These are phyloP conservation scores for Lentinula boryana DNA, from an alignment of 768 basidiomycete species.

Conservation along the genomic window DNA sequence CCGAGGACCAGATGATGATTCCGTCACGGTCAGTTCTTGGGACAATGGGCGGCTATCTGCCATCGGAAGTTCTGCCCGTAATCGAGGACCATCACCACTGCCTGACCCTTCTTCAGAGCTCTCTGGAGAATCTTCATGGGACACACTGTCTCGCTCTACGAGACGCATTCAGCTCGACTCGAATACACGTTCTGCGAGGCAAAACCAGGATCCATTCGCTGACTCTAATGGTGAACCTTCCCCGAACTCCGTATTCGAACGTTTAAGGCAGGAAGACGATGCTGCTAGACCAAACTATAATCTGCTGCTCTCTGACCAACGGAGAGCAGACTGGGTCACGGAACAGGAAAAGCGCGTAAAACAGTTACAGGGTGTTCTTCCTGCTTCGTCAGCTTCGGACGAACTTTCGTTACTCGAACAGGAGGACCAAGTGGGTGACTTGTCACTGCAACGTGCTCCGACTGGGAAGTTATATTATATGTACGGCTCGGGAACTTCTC, in stretches of 20 bases:
- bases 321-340: conserved; percentile 75
- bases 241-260: conserved; percentile 47
- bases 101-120: conserved; percentile 7
- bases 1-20: conserved; percentile 60
- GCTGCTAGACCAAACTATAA: conserved; percentile 36
- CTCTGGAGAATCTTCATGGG: conserved; percentile 14
- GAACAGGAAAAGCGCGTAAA: conserved; percentile 73
- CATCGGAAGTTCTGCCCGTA: background rate
- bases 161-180: background rate
- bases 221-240: conserved; percentile 21
- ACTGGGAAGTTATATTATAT: conserved; percentile 75
- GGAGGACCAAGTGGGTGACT: conserved; percentile 42
- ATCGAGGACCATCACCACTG: background rate
- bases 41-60: conserved; percentile 29
- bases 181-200: conserved; percentile 9
- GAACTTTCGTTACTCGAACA: conserved; percentile 28
- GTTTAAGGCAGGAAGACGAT: conserved; percentile 47
- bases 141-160: conserved; percentile 8
- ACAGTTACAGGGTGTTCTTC: conserved; percentile 50
- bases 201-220: conserved; percentile 18
- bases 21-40: conserved; percentile 69
- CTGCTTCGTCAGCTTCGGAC: conserved; percentile 56
- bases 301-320: conserved; percentile 47
- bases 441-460: conserved; percentile 61
- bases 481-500: conserved; percentile 46